Evolutionary conservation across 192 early-diverging fungal genomes (phyloP).

Genomic region (Linderina pennispora): DNA sequence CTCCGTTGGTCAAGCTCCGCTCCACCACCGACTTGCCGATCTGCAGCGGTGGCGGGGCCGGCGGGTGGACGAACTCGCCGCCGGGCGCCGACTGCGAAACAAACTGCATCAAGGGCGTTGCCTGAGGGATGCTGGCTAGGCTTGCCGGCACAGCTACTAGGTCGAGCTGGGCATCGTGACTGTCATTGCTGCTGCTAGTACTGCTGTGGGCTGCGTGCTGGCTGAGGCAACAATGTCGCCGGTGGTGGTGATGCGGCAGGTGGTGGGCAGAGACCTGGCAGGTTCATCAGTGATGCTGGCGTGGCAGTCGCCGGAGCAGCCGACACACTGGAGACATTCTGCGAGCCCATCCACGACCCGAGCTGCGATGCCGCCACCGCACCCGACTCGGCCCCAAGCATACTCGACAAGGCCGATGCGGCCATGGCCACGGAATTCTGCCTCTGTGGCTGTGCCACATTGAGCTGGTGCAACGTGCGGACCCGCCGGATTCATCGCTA

Average conservation of each 20-base stretch:
- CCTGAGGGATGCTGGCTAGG: neutral
- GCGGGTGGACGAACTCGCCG: conserved; percentile 31
- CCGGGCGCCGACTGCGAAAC: conserved; percentile 35
- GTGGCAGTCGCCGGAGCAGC: conserved; percentile 19
- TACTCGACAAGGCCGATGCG: no score
- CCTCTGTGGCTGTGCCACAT: neutral
- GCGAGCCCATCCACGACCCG: no score
- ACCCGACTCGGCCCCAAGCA: no score
- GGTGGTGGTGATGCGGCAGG: conserved; percentile 24
- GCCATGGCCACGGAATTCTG: neutral
- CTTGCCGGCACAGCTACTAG: no score
- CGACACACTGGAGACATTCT: no score
- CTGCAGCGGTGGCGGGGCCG: conserved; percentile 29
- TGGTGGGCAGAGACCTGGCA: conserved; percentile 43
- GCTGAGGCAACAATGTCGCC: conserved; percentile 13
- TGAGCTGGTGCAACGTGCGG: conserved; percentile 22
- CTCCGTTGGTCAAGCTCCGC: no score
- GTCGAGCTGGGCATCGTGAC: no score
- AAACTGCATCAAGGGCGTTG: conserved; percentile 5
- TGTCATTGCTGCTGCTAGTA: neutral
- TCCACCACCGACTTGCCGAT: conserved; percentile 14
- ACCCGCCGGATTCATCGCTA: no score
- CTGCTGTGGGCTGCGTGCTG: neutral
- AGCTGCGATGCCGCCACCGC: no score
- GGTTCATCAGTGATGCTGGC: conserved; percentile 40